Percentiles rank a stretch among this genome's conserved stretches.
Conservation (phyloP, 129 eudicot genomes). For the Artemisia argyi region DNA sequence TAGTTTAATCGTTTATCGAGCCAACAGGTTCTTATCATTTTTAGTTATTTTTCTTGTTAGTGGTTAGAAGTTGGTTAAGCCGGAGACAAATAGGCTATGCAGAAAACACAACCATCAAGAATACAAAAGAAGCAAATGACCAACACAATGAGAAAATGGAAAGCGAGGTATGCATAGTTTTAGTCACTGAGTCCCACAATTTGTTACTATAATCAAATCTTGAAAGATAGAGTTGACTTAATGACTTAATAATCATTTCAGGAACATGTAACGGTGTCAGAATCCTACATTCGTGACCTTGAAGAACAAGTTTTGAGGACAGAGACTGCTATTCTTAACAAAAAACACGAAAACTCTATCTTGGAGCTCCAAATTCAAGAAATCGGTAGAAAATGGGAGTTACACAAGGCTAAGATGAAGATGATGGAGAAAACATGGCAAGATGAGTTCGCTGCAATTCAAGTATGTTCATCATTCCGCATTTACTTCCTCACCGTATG, state of each 20-base stretch:
- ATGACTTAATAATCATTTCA: slow-evolving; percentile 16
- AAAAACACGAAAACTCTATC: slow-evolving; percentile 48
- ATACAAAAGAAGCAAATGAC: background rate
- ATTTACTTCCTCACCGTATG: background rate
- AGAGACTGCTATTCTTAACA: slow-evolving; percentile 49
- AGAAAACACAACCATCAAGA: slow-evolving; percentile 9
- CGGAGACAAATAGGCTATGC: slow-evolving; percentile 27
- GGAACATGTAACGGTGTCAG: slow-evolving; percentile 43
- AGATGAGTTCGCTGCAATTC: slow-evolving; percentile 62
- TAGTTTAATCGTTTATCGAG: background rate
- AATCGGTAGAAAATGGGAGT: slow-evolving; percentile 50
- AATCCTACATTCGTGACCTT: slow-evolving; percentile 43
- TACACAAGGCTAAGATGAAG: slow-evolving; percentile 57
- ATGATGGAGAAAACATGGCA: slow-evolving; percentile 75
- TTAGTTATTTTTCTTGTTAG: slow-evolving; percentile 23
- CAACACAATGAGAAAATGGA: slow-evolving; percentile 1
- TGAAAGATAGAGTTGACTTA: background rate
- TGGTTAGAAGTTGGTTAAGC: slow-evolving; percentile 50
- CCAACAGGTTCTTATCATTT: background rate
- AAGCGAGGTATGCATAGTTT: slow-evolving; percentile 22
- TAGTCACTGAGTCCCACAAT: background rate
- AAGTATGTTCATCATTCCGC: slow-evolving; percentile 42
- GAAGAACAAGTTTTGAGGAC: slow-evolving; percentile 50
- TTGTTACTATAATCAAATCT: background rate
- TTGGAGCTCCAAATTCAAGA: slow-evolving; percentile 43